Evolutionary conservation across 2,329 filamentous ascomycete species (phyloP), one percentile per base, ranked within the genome.

Genomic region (Fusarium mundagurra): DNA sequence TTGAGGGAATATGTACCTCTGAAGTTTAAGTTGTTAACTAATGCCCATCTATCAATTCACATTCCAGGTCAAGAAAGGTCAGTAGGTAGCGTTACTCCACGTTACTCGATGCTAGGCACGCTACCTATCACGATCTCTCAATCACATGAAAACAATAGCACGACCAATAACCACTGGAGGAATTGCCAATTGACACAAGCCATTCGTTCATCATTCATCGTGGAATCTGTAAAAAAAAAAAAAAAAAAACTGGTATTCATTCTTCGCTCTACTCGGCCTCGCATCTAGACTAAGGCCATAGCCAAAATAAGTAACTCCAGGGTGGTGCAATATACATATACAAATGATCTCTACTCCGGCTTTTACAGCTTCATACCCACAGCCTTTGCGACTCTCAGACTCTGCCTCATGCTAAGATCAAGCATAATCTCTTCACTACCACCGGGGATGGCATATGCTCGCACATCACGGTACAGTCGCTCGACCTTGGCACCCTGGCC

Each of bases 361-460:
- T 41, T 68, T 82, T 91, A 98, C 83, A 99, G 82, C 89, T 98
- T 99, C 96, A 98, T 98, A 16, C 96, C 96, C 82, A 98, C 87
- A 72, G 92, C 92, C 88, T 98, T 92, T 78, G 95, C 94, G 63
- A 99, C 96, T 82, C 91, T 92, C 87, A 98, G 83, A 72, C 92
- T 93, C 88, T 98, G 95, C 78, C 96, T 89, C 83, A 99, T 97
- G 85, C 94, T 97, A 80, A 99, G 84, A 83, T 99, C 96, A 76
- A 98, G 86, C 96, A 99, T 99, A 76, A 99, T 99, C 89, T 99
- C 96, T 86, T 99, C 96, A 76, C 92, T 94, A 31, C 96, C 96
- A 79, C 96, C 96, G 7, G 96, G 96, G 77, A 99, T 96, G 72
- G 96, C 96, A 83, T 99, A 98, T 2, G 96, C 96, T 77, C 96